Conservation (phyloP, 176 grass and related monocot genomes). For the Ensete ventricosum region DNA sequence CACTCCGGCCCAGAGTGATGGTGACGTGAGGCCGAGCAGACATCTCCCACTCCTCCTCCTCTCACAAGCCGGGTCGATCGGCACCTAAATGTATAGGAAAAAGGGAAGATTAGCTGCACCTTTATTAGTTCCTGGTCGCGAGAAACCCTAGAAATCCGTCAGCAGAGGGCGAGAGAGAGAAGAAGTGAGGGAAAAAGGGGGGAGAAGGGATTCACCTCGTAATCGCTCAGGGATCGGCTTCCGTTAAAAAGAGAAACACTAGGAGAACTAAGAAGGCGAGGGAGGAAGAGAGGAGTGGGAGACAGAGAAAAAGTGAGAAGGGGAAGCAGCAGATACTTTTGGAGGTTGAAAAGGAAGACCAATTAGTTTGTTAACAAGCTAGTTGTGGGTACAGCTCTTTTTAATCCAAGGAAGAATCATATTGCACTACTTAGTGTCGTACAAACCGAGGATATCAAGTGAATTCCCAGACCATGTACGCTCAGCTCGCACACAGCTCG, state of each 20-base stretch:
- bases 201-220: not conserved
- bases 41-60: not conserved
- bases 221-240: not conserved
- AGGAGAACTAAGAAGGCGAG: not conserved
- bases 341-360: no score
- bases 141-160: not conserved
- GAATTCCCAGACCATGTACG: no score
- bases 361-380: no score
- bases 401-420: no score
- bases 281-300: not conserved
- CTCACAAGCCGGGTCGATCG: not conserved
- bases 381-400: no score
- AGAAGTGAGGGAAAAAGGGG: not conserved
- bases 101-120: not conserved
- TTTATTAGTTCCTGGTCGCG: not conserved
- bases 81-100: not conserved
- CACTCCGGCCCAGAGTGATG: conserved; percentile 65
- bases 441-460: no score
- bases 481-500: no score
- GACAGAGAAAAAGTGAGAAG: not conserved
- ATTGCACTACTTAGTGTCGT: no score
- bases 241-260: not conserved
- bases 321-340: not conserved
- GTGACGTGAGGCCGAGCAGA: conserved; percentile 40
- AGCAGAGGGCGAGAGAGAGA: not conserved